These are phyloP conservation scores for Sugiyamaella sp. DNA, from an alignment of 1,139 yeast species.

Conservation along the genomic window DNA sequence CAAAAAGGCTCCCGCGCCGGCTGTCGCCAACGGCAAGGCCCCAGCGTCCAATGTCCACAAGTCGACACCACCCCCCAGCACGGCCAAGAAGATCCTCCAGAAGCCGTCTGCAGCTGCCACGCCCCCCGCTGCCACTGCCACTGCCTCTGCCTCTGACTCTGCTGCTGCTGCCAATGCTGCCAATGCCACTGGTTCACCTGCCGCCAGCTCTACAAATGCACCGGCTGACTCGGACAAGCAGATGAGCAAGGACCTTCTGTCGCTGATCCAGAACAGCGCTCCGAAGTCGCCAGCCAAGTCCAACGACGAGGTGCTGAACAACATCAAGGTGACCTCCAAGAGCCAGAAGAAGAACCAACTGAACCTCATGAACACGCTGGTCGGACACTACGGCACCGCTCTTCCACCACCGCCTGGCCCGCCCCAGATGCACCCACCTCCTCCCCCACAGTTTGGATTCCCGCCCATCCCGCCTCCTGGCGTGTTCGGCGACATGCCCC, in stretches of 20 bases:
- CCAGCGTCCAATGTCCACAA: too few relatives aligned
- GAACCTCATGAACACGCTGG: conserved; percentile 52
- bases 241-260: conserved; percentile 46
- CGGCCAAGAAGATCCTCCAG: conserved; percentile 4
- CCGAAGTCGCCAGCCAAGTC: conserved; percentile 29
- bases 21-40: not conserved
- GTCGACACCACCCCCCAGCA: not conserved
- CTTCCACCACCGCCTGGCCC: conserved; percentile 42
- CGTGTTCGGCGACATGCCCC: conserved; percentile 20
- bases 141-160: conserved; percentile 13
- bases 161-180: conserved; percentile 18
- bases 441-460: conserved; percentile 28
- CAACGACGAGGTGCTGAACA: conserved; percentile 38
- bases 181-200: too few relatives aligned
- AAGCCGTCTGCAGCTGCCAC: not conserved
- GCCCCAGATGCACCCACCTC: conserved; percentile 37
- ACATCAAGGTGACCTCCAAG: conserved; percentile 47
- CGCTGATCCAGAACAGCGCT: conserved; percentile 43
- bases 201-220: too few relatives aligned
- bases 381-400: conserved; percentile 31
- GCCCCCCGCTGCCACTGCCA: not conserved
- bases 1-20: conserved; percentile 5
- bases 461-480: conserved; percentile 32
- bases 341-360: conserved; percentile 41
- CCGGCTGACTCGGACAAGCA: conserved; percentile 26